A percentile compares a stretch with the other conserved stretches of the same genome.
phyloP scores from a whole-genome alignment of 768 basidiomycete genomes.

The Suillus paluster region DNA sequence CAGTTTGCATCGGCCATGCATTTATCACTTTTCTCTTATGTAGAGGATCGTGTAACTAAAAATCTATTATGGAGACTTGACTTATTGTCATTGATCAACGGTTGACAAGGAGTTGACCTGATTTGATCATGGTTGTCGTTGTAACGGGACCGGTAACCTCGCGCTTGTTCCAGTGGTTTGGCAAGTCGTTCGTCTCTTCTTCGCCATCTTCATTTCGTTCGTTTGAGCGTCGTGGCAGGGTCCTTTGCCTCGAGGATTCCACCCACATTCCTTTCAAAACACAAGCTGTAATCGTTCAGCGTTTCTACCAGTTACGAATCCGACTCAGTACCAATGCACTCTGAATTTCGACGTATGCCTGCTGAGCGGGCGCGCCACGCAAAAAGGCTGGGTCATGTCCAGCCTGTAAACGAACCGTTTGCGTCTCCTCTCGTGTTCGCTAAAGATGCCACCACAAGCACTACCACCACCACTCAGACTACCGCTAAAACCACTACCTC shows the following conservation, averaged over 20 bases:
- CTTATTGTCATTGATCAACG: too few relatives aligned
- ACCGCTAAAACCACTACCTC: not conserved
- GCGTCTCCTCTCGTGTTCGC: conserved; percentile 11
- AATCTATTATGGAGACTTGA: not conserved
- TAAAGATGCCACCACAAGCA: not conserved
- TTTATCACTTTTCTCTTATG: not conserved
- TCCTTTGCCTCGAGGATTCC: not conserved
- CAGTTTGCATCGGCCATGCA: not conserved
- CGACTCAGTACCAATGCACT: conserved; percentile 26
- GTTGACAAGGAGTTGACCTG: not conserved
- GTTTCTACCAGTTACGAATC: not conserved
- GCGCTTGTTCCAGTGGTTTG: not conserved
- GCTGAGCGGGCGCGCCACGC: conserved; percentile 35
- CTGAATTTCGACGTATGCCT: conserved; percentile 29
- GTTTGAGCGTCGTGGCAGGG: conserved; percentile 11
- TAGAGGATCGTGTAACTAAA: not conserved
- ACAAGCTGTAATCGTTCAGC: conserved; percentile 8
- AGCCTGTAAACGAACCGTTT: conserved; percentile 13
- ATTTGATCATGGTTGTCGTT: not conserved
- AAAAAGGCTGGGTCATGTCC: conserved; percentile 35
- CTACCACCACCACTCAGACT: conserved; percentile 11
- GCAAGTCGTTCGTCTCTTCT: not conserved
- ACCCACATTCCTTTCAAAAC: conserved; percentile 8
- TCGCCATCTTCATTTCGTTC: not conserved
- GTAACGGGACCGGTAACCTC: not conserved